Evolutionary conservation across 345 rosid species (phyloP).

Genomic region (Alliaria petiolata): DNA sequence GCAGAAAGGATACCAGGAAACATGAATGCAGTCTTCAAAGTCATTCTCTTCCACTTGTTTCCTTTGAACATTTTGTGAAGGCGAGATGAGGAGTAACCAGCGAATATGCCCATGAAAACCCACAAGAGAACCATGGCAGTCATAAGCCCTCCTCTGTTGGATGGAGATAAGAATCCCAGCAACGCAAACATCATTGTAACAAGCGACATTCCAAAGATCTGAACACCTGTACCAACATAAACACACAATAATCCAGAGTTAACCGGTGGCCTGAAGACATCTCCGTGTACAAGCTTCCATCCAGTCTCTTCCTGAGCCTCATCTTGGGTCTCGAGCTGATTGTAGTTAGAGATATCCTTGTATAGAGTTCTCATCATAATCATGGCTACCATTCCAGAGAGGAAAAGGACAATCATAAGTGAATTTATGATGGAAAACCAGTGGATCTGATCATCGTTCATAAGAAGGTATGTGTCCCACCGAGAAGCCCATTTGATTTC

Average conservation of each 20-base stretch:
- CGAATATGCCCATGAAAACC: slow-evolving; percentile 97
- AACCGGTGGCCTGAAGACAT: slow-evolving; percentile 84
- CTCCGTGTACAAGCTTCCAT: slow-evolving; percentile 98
- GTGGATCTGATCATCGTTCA: slow-evolving; percentile 97
- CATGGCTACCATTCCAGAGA: slow-evolving; percentile 99
- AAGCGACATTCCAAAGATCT: slow-evolving; percentile 85
- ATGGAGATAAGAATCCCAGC: slow-evolving; percentile 91
- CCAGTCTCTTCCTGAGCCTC: slow-evolving; percentile 99
- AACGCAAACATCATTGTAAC: slow-evolving; percentile 97
- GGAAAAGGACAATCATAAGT: slow-evolving; percentile 92
- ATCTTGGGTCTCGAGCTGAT: slow-evolving; percentile 96
- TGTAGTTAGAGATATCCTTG: slow-evolving; percentile 90
- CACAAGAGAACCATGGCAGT: slow-evolving; percentile 98
- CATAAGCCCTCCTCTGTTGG: slow-evolving; percentile 98
- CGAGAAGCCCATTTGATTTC: slow-evolving; percentile 99
- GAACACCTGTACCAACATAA: slow-evolving; percentile 93
- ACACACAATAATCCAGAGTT: slow-evolving; percentile 86
- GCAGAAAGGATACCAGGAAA: slow-evolving; percentile 82
- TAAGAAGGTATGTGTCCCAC: slow-evolving; percentile 96
- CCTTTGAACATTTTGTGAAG: slow-evolving; percentile 94
- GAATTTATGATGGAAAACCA: slow-evolving; percentile 99
- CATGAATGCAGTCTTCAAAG: slow-evolving; percentile 92
- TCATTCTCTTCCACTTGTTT: slow-evolving; percentile 89
- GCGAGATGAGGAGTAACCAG: slow-evolving; percentile 89
- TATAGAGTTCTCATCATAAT: slow-evolving; percentile 97